Base-by-base conservation (phyloP, 1,284 basidiomycete genomes). In the Trichosporon sp. region DNA sequence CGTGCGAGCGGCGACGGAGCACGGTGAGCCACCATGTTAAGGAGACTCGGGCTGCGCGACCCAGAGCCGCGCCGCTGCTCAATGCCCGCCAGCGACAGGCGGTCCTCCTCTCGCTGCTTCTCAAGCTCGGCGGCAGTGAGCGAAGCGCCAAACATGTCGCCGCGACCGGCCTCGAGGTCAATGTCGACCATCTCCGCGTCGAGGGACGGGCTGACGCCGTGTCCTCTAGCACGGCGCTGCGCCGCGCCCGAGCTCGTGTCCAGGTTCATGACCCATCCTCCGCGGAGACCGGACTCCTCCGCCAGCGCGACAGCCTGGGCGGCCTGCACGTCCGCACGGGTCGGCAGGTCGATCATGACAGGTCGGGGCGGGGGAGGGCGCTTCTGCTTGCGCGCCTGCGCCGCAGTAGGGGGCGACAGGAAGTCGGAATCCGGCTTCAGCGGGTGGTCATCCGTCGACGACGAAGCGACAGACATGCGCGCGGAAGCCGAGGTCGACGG, bases 231-330 rank as follows among this genome's bases (percentile, higher is more conserved):
- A 42, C 71, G 71, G 23, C 76, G 74, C 47, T 64, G 21, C 12
- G 76, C 72, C 7, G 75, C 72, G 0, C 72, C 74, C 23, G 68
- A 68, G 31, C 71, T 72, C 0, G 77, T 74, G 67, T 82, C 81
- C 25, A 80, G 68, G 64, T 75, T 79, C 82, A 84, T 83, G 47
- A 84, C 78, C 83, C 83, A 84, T 12, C 83, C 83, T 11, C 83
- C 83, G 27, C 83, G 76, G 11, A 84, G 72, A 0, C 82, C 81
- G 3, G 74, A 75, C 4, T 72, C 64, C 71, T 84, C 83, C 18
- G 83, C 83, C 15, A 72, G 68, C 18, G 80, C 79, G 31, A 84
- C 82, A 0, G 83, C 83, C n/a, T 79, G 72, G 64, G 81, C 80
- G 3, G 83, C 83, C 71, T 84, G 81, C 1, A 84, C 78, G 65